Evolutionary conservation across 2,329 filamentous ascomycete genomes (phyloP), one percentile per base, ranked within the genome.

Genomic region (Coniosporium tulheliwenetii): DNA sequence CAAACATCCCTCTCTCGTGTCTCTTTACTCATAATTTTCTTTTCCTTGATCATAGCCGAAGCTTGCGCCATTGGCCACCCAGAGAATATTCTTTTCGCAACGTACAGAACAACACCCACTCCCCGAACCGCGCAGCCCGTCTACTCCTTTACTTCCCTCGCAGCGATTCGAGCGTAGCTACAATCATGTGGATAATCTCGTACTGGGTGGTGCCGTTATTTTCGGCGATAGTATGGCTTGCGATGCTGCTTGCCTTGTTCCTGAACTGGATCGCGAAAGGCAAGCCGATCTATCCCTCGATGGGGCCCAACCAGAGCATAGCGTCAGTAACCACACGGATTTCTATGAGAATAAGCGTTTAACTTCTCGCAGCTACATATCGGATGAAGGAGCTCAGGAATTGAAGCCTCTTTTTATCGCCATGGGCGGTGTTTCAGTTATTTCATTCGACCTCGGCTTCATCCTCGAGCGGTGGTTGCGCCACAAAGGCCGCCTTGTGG

Each of bases 401-500:
- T 69, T 87, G 13, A 82, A 87, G 55, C 83, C 84, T 2, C 69
- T 89, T 45, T 91, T 91, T 66, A 79, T 91, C 52, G 67, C 77
- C 30, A 80, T 83, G 50, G 78, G 73, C 52, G 65, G 69, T 41
- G 63, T 85, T 31, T 86, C 82, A 5, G 81, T 85, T 15, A 66
- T 93, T 38, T 79, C 83, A 45, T 79, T 98, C 53, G 82, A 93
- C 62, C 61, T 85, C 8, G 76, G 81, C 19, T 91, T 98, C 55
- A 60, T 82, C 40, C 67, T 81, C 10, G 89, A 95, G 64, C 77
- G 87, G 45, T 91, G 79, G 75, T 70, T 96, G 39, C 79, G 89
- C 37, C 87, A 95, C 61, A 70, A 67, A 15, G 84, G 85, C 8
- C 79, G 85, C 10, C 70, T 96, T 26, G 75, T 79, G 2, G 80